Base-by-base conservation (phyloP, 2,329 filamentous ascomycete species). In the Alternaria postmessia region DNA sequence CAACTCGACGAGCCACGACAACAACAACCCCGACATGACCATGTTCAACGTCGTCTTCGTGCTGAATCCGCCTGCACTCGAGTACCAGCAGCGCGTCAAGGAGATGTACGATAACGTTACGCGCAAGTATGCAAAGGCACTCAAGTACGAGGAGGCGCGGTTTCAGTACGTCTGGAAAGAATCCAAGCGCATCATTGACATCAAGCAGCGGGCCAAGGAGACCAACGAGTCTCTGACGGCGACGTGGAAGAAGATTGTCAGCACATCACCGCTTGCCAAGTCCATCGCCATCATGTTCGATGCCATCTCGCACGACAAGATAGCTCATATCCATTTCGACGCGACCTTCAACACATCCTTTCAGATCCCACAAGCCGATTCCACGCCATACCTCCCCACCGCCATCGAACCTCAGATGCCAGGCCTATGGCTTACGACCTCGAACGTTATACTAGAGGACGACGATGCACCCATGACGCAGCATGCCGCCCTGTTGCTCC, bases 21-120 rank as follows among this genome's bases (percentile, higher is more conserved):
- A 88, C 72, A 70, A 88, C 72, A 70, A 61, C n/a, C 73, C 73
- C 3, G 89, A 91, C 75, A 94, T 98, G 91, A 93, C 90, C 64
- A 98, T 98, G 94, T 99, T 99, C 80, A 96, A 97, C 77, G 87
- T 97, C 11, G 93, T 98, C 24, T 98, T 98, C 77, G 91, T 97
- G 51, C 82, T 97, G 65, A 91, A 92, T 67, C 91, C 93, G 3
- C 90, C 89, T 51, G 88, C 89, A 53, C 84, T 94, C 57, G 91
- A 97, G 73, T 89, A 91, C 66, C 91, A 91, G 57, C 84, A 82
- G 72, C 82, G 87, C 12, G 82, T 96, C 46, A 87, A 90, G 43
- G 91, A 96, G 65, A 89, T 97, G 74, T 97, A 97, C 76, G 86
- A 91, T 54, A 91, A 97, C 75, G 90, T 98, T 39, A 90, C 94